Evolutionary conservation across 306 rosid species (phyloP), one percentile per base, ranked within the genome.

Genomic region (Dalbergia cultrata): DNA sequence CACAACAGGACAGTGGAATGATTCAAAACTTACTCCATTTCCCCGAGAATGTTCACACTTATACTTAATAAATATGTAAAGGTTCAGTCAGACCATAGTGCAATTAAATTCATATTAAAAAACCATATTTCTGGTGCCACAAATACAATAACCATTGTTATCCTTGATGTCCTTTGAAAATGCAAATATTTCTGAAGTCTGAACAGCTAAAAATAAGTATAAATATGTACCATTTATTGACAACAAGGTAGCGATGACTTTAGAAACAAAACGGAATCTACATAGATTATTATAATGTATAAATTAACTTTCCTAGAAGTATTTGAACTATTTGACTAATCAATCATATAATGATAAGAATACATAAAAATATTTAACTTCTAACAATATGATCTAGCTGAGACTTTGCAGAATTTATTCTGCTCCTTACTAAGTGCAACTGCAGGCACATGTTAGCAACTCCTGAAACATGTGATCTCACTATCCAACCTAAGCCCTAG

Each of bases 191-290:
- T 14, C 67, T 13, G 0, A 59, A 39, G 13, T 8, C 18, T 7
- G 39, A 33, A 1, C 22, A 66, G 39, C 39, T 35, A 65, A 73
- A 73, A 57, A 41, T 37, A 73, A 72, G 21, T 73, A 37, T 12
- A 57, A 18, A 6, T 35, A 35, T 35, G 6, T 35, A 35, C 39
- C 21, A 56, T 58, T 41, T 21, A 74, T 22, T 8, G 19, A 22
- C 57, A 3, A 22, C 57, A 3, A 5, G 16, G 18, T 14, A 41
- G 68, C 74, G 43, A 35, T 6, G 3, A 35, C 41, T 60, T 60
- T 58, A 13, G 78, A 74, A 59, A 43, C 22, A 39, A 41, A 19
- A 39, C 44, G 52, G 22, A 59, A 14, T 74, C 60, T 75, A 44
- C 34, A 34, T 11, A 75, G 21, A 50, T 45, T 17, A 45, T 11